phyloP scores from a whole-genome alignment of 768 basidiomycete species.

The Termitomyces sp. region DNA sequence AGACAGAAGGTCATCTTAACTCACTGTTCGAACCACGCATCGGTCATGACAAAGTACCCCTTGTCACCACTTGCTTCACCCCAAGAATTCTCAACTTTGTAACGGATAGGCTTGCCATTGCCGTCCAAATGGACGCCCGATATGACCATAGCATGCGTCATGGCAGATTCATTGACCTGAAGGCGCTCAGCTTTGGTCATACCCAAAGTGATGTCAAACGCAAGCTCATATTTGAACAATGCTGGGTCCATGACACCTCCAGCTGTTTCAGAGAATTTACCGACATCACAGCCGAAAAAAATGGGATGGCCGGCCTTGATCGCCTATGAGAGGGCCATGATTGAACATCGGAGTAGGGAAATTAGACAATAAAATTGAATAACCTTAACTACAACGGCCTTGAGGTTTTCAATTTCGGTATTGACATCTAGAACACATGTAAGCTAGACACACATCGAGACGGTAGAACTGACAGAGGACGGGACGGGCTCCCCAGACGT shows the following conservation, averaged over 20 bases:
- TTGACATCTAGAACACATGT: constrained; percentile 65
- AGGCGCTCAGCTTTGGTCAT: constrained; percentile 85
- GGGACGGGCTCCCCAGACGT: constrained; percentile 82
- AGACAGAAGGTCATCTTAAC: constrained; percentile 29
- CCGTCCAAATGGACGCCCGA: constrained; percentile 84
- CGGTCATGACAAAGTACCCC: constrained; percentile 91
- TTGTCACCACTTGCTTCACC: constrained; percentile 71
- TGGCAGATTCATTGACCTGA: constrained; percentile 75
- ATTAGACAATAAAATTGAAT: constrained; percentile 6
- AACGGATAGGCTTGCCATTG: constrained; percentile 74
- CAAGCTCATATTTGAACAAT: constrained; percentile 81
- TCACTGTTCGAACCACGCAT: constrained; percentile 88
- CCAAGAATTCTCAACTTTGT: constrained; percentile 98
- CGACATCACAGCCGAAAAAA: constrained; percentile 97
- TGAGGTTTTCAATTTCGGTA: constrained; percentile 77
- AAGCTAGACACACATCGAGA: background rate
- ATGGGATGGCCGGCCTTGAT: constrained; percentile 86
- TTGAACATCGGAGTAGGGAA: background rate
- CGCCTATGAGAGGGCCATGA: constrained; percentile 29
- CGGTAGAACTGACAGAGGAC: constrained; percentile 63
- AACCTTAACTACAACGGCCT: constrained; percentile 73
- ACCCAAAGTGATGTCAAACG: constrained; percentile 77
- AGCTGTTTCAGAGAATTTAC: constrained; percentile 67
- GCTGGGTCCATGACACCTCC: constrained; percentile 85
- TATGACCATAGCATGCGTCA: constrained; percentile 98